Base-by-base conservation (phyloP, 441 rosid species). In the Pelargonium cotyledonis region DNA sequence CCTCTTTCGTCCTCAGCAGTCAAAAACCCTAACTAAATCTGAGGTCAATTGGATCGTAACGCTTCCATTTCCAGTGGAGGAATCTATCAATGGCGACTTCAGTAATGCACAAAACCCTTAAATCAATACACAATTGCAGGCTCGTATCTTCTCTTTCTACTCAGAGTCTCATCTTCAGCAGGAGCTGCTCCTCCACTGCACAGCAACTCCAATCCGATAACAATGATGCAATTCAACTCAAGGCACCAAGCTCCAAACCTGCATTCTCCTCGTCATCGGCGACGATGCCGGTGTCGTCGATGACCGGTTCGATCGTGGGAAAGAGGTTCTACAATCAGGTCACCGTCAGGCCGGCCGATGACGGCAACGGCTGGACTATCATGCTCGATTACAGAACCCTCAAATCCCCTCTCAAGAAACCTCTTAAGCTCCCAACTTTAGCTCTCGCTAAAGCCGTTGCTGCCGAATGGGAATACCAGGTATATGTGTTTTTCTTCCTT, bases 341-440 rank as follows among this genome's bases (percentile, higher is more conserved):
- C 83, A 86, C 86, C 4, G 86, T 93, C 38, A 88, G 96, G 77
- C 88, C 81, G 75, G 89, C 96, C 6, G 96, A 92, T 55, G 96
- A 95, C 77, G 98, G 97, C 41, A 84, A 80, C 81, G 96, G 99
- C 19, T 95, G 94, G 92, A 80, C 86, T 8, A 96, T 95, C 75
- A 95, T 95, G 91, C 98, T 95, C 35, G 99, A 95, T 83, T 95
- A 90, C 71, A 77, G 96, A 60, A 95, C 98, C n/a, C 94, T 95
- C 0, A 95, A 88, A 74, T 85, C 95, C 0, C 98, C 99, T 70
- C 83, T 95, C 1, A 95, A 92, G 75, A 80, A 89, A 77, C 83
- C 91, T 67, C 88, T 95, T 38, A 90, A 90, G 81, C 77, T 92
- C 67, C 97, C 86, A 0, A 85, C 88, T 82, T 77, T 85, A 78